Base-by-base conservation (phyloP, 495 filamentous ascomycete genomes). In the Parathielavia appendiculata region DNA sequence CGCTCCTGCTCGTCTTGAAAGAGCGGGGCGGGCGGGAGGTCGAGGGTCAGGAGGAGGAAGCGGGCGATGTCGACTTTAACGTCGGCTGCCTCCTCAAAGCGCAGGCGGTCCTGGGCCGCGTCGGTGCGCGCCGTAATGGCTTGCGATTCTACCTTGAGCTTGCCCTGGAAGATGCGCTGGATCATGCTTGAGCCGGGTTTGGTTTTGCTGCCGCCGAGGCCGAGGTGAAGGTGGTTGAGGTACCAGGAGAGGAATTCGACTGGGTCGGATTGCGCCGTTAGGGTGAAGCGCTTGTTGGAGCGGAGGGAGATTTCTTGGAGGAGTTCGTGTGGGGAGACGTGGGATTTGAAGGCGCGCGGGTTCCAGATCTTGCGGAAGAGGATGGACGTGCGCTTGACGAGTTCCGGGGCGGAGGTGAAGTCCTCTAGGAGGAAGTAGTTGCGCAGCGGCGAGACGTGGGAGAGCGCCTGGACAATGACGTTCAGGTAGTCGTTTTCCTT, bases 401-500 rank as follows among this genome's bases (percentile, higher is more conserved):
- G 79, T 63, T 86, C 83, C 7, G 78, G 64, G 38, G 71, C 69
- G 13, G 69, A 70, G 47, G 78, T 78, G 54, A 91, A 80, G 59
- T 88, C 80, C 72, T 96, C 90, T 5, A 97, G 83, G 67, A 99
- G 85, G 72, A 97, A 86, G 73, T 83, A 97, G 68, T 97, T 97
- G 35, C 95, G 87, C 51, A 99, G 79, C 1, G 95, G 93, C 6
- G 84, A 72, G 22, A 96, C 89, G 73, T 99, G 93, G 1, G 92
- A 86, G 14, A 99, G 79, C 13, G 93, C 85, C 66, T 99, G 95
- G n/a, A 93, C 85, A 8, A 97, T 83, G 8, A 96, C 92, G 67
- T 99, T 99, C 63, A 97, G 80, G 73, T 97, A 99, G 73, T 99
- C 93, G 73, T 99, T 99, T 49, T 90, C 90, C 71, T 99, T 99